Evolutionary conservation across 2,329 filamentous ascomycete species (phyloP).

Genomic region (Colletotrichum coccodes): DNA sequence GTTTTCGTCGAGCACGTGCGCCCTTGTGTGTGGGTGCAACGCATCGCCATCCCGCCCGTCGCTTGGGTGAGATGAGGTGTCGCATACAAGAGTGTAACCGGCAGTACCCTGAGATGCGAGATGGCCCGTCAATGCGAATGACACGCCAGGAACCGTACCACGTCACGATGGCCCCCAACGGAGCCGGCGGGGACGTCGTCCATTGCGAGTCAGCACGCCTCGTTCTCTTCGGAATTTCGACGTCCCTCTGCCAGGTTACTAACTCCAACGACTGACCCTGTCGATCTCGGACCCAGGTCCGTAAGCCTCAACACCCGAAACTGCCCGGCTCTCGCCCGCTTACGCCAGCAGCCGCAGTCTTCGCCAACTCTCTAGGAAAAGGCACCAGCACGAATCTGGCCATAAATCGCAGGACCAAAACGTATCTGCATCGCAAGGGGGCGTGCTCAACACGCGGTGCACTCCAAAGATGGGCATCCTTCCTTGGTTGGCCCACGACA

Average conservation of each 20-base stretch:
- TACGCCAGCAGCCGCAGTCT: background rate
- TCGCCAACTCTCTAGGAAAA: background rate
- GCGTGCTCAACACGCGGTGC: background rate
- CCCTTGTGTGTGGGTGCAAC: background rate
- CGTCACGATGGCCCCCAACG: constrained; percentile 1
- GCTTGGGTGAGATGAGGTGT: background rate
- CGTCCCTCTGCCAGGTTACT: background rate
- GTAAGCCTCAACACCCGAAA: background rate
- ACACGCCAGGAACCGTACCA: constrained; percentile 13
- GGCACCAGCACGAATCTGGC: background rate
- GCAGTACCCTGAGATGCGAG: constrained; percentile 22
- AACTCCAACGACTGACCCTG: background rate
- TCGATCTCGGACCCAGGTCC: constrained; percentile 4
- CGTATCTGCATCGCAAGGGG: background rate
- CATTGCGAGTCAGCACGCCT: constrained; percentile 22
- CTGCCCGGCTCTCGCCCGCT: background rate
- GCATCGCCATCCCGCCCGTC: background rate
- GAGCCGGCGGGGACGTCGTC: background rate
- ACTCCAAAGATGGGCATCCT: background rate
- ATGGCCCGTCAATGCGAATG: constrained; percentile 27
- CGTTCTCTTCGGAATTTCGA: background rate
- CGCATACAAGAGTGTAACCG: constrained; percentile 10
- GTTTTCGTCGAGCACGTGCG: constrained; percentile 15
- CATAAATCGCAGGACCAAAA: background rate
- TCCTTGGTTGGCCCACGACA: constrained; percentile 6